Evolutionary conservation across 108 stramenopile genomes (phyloP), one percentile per base, ranked within the genome.

Genomic region (Aurantiochytrium sp.): DNA sequence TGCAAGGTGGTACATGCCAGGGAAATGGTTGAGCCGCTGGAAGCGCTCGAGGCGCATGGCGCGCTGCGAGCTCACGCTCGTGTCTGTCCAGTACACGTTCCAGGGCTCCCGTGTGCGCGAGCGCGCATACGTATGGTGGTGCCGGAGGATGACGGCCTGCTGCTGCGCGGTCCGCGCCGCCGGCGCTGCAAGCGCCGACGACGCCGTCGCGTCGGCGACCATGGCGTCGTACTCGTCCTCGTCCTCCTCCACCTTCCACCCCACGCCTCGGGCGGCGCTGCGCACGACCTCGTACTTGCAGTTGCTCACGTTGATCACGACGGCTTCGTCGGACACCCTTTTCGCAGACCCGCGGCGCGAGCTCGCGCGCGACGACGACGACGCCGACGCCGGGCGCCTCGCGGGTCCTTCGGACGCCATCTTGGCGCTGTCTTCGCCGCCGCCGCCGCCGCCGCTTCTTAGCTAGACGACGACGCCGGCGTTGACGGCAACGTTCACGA

Each of bases 1-100:
- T 8, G 95, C 94, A 4, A 96, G 93, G 68, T 94, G 93, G 5
- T 90, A 87, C 96, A 96, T 96, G 1, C 95, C 96, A 37, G 95
- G 94, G 55, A 96, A 96, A 89, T 96, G 96, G 73, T 96, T 96
- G 41, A 94, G 91, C 19, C 54, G 17, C 3, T 88, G 68, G 32
- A 34, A 86, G 4, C 41, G 65, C 42, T 68, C n/a, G 32, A 81
- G 53, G 10, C 85, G 88, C 54, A 88, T 50, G 22, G 39, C 69
- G 2, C 85, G 45, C 39, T 88, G 68, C n/a, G 88, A 21, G 21
- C 32, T 45, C 30, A 88, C 85, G 54, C 36, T 65, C 30, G 22
- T 86, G 81, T 88, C 88, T 34, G 52, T 50, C 88, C 88, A 88
- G 27, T 32, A 22, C 68, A 88, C 39, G 27, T 86, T 52, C 85